Evolutionary conservation across 176 grass and related monocot genomes (phyloP), one percentile per base, ranked within the genome.

Genomic region (Musa troglodytarum): DNA sequence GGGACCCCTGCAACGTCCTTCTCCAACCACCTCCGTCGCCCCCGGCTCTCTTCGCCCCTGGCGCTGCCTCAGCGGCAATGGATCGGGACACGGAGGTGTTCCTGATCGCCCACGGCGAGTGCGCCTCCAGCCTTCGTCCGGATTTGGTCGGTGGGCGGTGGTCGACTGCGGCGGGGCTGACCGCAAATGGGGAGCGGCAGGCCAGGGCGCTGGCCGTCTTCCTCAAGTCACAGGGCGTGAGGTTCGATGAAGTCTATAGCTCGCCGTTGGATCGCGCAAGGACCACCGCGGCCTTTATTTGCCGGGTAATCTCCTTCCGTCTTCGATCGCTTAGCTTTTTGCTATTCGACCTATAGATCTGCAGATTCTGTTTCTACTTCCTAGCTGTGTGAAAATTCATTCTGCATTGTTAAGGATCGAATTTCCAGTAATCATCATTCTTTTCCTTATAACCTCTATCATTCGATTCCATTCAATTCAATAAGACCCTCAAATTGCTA

Each of bases 101-200:
- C 14, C 51, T 95, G 12, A 84, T 94, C 50, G 90, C 78, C 78
- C 91, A 90, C 71, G 88, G 91, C 52, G 88, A 94, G 83, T 86
- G 81, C 63, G 85, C 85, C 1, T 71, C 81, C 3, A 77, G 85
- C 74, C 89, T 94, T 77, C 91, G 85, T 10, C 81, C 87, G 0
- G 87, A 90, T 80, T 80, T 90, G 19, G 80, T 94, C 19, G 78
- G 82, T 11, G 91, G 91, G 1, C 74, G 91, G 52, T 87, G 87
- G 81, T 80, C 85, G 3, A 82, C 57, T 62, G 57, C 85, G 16
- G 83, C 88, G 9, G 77, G 77, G 1, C 91, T 94, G 72, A 94
- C 91, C 50, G 87, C 88, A 10, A 86, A 82, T 49, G 91, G 91
- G 63, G 91, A 94, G 81, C 83, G 88, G 25, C 87, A 94, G 75